phyloP scores from a whole-genome alignment of 805 yeast genomes.

The Starmerella roubikii region DNA sequence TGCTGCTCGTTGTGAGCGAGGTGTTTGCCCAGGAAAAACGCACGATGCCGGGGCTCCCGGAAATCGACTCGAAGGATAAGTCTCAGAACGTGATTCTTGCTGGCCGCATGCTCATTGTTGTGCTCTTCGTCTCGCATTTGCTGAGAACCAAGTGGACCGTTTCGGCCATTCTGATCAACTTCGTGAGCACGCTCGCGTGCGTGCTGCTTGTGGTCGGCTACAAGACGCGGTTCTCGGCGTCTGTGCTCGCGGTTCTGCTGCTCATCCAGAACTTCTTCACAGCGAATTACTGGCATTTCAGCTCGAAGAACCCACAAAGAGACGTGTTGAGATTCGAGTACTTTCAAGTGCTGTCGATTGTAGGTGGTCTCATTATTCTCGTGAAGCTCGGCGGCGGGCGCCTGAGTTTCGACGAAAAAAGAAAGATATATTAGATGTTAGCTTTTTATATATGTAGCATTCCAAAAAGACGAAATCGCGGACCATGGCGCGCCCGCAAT shows the following conservation, averaged over 20 bases:
- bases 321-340: slow-evolving; percentile 86
- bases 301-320: slow-evolving; percentile 56
- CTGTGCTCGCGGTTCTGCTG: slow-evolving; percentile 48
- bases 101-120: slow-evolving; percentile 74
- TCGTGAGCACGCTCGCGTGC: slow-evolving; percentile 58
- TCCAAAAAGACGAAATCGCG: too few species aligned
- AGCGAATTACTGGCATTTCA: slow-evolving; percentile 82
- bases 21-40: slow-evolving; percentile 66
- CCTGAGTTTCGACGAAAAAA: slow-evolving; percentile 85
- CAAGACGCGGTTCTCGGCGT: slow-evolving; percentile 81
- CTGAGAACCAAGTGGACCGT: slow-evolving; percentile 55
- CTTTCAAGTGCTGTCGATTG: slow-evolving; percentile 86
- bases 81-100: slow-evolving; percentile 73
- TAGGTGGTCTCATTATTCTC: slow-evolving; percentile 82
- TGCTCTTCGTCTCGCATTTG: slow-evolving; percentile 74
- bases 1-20: slow-evolving; percentile 75
- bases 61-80: slow-evolving; percentile 52
- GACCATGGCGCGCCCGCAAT: too few species aligned
- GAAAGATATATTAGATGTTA: slow-evolving; percentile 62
- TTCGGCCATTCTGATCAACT: slow-evolving; percentile 46
- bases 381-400: slow-evolving; percentile 96
- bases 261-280: slow-evolving; percentile 61
- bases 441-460: too few species aligned
- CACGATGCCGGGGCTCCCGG: slow-evolving; percentile 63
- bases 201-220: slow-evolving; percentile 77